Evolutionary conservation across 345 rosid species (phyloP).

Genomic region (Pugionium cornutum): DNA sequence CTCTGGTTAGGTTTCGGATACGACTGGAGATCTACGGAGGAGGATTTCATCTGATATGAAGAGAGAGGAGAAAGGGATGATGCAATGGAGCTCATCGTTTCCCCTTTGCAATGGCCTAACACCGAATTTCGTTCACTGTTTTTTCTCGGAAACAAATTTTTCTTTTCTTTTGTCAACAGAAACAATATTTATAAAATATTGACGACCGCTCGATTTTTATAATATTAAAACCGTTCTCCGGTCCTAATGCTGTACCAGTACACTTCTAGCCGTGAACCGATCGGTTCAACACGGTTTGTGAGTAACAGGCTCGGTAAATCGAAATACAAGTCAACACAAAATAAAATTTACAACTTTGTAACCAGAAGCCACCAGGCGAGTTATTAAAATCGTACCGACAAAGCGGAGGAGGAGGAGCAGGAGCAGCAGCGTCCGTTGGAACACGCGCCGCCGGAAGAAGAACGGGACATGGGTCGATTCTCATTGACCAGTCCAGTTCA

Average conservation of each 20-base stretch:
- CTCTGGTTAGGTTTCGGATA: constrained; percentile 3
- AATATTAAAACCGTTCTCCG: too few relatives aligned
- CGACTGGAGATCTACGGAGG: constrained; percentile 6
- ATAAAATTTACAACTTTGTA: neutral
- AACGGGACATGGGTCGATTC: constrained; percentile 34
- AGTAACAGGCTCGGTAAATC: neutral
- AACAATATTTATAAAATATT: neutral
- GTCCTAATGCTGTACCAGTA: neutral
- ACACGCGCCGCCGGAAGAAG: constrained; percentile 22
- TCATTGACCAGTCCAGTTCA: constrained; percentile 22
- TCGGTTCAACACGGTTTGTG: constrained; percentile 15
- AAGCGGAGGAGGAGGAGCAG: constrained; percentile 17
- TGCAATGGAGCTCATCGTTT: constrained; percentile 19
- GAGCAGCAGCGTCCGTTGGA: constrained; percentile 17
- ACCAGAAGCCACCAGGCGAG: constrained; percentile 2
- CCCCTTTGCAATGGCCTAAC: constrained; percentile 18
- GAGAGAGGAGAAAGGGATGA: constrained; percentile 35
- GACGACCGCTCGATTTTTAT: neutral
- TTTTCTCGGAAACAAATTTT: neutral
- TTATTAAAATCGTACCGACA: constrained; percentile 16
- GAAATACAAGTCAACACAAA: neutral
- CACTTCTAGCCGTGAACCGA: neutral
- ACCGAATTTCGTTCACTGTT: neutral
- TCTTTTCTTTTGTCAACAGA: neutral
- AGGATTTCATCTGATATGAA: constrained; percentile 32